Evolutionary conservation across 345 rosid genomes (phyloP), one percentile per base, ranked within the genome.

Genomic region (Hevea brasiliensis): DNA sequence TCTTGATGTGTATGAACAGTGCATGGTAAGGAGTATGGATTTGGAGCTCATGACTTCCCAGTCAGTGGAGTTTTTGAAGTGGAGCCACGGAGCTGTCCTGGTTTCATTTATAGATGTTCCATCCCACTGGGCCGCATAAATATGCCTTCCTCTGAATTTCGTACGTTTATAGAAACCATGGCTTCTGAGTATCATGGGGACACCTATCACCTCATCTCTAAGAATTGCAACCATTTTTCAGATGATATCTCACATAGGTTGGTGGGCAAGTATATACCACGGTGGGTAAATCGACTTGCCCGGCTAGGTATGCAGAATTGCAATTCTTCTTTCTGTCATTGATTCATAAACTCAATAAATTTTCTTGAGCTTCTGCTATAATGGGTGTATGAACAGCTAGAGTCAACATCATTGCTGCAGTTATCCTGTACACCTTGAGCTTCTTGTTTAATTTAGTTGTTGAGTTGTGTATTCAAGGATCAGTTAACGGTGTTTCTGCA

Each of bases 141-240:
- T 55, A 86, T 90, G 88, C 74, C 84, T 67, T 77, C 80, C n/a
- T 59, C 81, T 18, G 93, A 87, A 73, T 87, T 86, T 69, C 85
- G 85, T 67, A 71, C 74, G 24, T 90, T 87, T 57, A 83, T 90
- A 48, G 93, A 89, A 89, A 45, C 64, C 77, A 61, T 76, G 71
- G 96, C 93, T 72, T 80, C 91, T 42, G 93, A 87, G 74, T 89
- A 90, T 79, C 93, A 90, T 74, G 96, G 96, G 69, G 96, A 90
- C 79, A 89, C 93, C 26, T 90, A 89, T 72, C 86, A 90, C 72
- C 91, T 90, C 55, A 89, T 89, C 68, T 84, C 93, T 65, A 90
- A 89, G 81, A 90, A 90, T 68, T 90, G 93, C 88, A 90, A 90
- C 82, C 93, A 90, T 74, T 90, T 90, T 61, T 89, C 91, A 3